phyloP scores from a whole-genome alignment of 169 alveolate species.

The Plasmodium knowlesi region DNA sequence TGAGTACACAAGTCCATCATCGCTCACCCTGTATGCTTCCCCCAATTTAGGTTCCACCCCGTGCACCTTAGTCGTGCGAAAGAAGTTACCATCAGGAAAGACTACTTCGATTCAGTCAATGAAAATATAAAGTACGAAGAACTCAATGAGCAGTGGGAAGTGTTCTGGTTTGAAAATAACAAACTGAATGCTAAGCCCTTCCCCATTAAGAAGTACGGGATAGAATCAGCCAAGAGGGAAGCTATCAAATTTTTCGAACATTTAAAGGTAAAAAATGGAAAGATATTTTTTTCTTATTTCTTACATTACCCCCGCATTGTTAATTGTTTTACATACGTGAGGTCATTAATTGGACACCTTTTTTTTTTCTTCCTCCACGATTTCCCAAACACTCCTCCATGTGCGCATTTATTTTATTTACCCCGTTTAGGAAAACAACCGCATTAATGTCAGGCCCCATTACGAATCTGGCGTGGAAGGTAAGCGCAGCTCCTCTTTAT shows the following conservation, averaged over 20 bases:
- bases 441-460: slow-evolving; percentile 33
- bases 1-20: background rate
- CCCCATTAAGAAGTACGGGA: slow-evolving; percentile 84
- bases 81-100: slow-evolving; percentile 77
- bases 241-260: slow-evolving; percentile 79
- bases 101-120: slow-evolving; percentile 77
- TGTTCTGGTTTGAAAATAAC: slow-evolving; percentile 83
- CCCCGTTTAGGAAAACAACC: slow-evolving; percentile 19
- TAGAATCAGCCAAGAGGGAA: slow-evolving; percentile 81
- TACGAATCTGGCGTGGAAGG: slow-evolving; percentile 68
- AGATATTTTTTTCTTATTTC: background rate
- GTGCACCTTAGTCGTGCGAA: slow-evolving; percentile 78
- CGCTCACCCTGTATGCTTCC: background rate
- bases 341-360: background rate
- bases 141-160: slow-evolving; percentile 87
- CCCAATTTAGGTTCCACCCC: slow-evolving; percentile 76
- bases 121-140: slow-evolving; percentile 79
- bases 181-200: slow-evolving; percentile 86
- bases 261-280: slow-evolving; percentile 69
- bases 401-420: background rate
- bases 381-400: background rate
- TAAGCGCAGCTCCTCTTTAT: background rate
- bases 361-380: background rate
- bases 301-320: background rate
- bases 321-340: background rate